These are phyloP conservation scores for Ammopiptanthus mongolicus DNA, from an alignment of 306 rosid genomes.

Conservation along the genomic window DNA sequence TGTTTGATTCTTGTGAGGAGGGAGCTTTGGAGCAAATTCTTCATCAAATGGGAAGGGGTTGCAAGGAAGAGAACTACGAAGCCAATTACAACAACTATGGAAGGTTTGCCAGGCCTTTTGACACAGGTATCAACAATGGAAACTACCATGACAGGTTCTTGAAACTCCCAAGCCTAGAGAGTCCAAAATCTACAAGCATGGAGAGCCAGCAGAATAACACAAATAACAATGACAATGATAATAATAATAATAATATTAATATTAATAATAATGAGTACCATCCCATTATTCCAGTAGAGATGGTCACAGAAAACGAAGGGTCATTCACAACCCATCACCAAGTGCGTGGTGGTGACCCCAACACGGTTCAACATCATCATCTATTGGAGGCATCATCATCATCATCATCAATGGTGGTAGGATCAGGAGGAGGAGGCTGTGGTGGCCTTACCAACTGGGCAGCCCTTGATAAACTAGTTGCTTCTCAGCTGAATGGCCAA, in stretches of 20 bases:
- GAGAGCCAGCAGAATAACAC: conserved; percentile 27
- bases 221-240: not conserved
- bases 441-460: conserved; percentile 61
- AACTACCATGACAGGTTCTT: conserved; percentile 42
- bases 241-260: not conserved
- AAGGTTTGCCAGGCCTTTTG: conserved; percentile 26
- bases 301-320: conserved; percentile 22
- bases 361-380: conserved; percentile 10
- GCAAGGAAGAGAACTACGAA: conserved; percentile 62
- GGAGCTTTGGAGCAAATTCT: conserved; percentile 75
- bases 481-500: conserved; percentile 76
- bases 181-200: conserved; percentile 59
- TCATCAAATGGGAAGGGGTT: conserved; percentile 54
- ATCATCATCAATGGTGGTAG: conserved; percentile 10
- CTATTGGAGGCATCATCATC: conserved; percentile 16
- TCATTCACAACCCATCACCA: conserved; percentile 21
- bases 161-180: conserved; percentile 72
- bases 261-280: conserved; percentile 29
- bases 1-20: conserved; percentile 51
- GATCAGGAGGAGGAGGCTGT: no score
- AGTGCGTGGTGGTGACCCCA: no score
- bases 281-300: conserved; percentile 28
- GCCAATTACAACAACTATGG: conserved; percentile 3
- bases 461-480: conserved; percentile 74
- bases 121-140: conserved; percentile 4